phyloP scores from a whole-genome alignment of 371 early-diverging fungal genomes.

The Actinomortierella wolfii region DNA sequence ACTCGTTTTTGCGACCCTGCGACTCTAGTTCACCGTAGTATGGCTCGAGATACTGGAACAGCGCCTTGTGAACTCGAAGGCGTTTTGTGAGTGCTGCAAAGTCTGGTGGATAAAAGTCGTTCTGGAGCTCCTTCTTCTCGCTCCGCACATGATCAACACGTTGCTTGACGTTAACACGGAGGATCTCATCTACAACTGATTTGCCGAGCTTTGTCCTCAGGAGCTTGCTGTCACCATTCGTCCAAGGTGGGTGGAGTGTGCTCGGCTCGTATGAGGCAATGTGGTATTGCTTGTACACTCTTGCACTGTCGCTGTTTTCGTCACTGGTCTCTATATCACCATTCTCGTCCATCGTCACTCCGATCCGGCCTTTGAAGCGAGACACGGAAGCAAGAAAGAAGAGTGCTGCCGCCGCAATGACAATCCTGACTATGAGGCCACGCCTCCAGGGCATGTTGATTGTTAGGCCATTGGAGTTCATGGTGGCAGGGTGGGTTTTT shows the following conservation, averaged over 20 bases:
- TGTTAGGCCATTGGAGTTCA: not conserved
- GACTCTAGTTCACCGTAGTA: slow-evolving; percentile 18
- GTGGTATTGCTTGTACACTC: slow-evolving; percentile 30
- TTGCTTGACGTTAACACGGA: no score
- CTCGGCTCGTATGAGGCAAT: slow-evolving; percentile 29
- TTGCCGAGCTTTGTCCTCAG: slow-evolving; percentile 26
- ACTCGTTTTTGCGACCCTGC: slow-evolving; percentile 6
- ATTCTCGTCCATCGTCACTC: slow-evolving; percentile 38
- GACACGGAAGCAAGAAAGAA: slow-evolving; percentile 37
- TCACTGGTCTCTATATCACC: slow-evolving; percentile 33
- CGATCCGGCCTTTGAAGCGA: slow-evolving; percentile 34
- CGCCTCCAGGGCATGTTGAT: not conserved
- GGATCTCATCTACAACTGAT: no score
- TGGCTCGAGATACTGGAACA: slow-evolving; percentile 18
- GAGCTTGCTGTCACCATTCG: slow-evolving; percentile 16
- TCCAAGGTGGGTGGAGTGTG: slow-evolving; percentile 30
- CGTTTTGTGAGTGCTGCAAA: slow-evolving; percentile 32
- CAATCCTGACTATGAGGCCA: not conserved
- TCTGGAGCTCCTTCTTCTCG: slow-evolving; percentile 5
- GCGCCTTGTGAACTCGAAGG: slow-evolving; percentile 26
- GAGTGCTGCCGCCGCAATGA: slow-evolving; percentile 3
- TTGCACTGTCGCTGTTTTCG: slow-evolving; percentile 1
- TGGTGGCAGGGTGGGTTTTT: no score
- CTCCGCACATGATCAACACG: no score
- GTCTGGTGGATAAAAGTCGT: slow-evolving; percentile 7